phyloP scores from a whole-genome alignment of 2,329 filamentous ascomycete species.

The Ophiostoma ips region DNA sequence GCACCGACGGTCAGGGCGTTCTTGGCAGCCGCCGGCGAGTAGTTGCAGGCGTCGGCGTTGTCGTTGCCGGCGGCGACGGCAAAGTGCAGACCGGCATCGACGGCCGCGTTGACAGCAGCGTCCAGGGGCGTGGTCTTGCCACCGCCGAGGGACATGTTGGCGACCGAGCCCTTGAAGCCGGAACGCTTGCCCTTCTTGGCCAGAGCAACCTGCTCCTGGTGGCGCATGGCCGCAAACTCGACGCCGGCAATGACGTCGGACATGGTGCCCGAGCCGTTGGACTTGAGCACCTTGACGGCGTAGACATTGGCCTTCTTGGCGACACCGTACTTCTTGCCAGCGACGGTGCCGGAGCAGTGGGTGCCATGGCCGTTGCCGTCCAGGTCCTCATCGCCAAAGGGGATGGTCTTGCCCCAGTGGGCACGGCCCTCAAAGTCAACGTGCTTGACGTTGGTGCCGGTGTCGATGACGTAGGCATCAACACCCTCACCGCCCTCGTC shows the following conservation, averaged over 20 bases:
- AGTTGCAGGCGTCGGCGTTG: constrained; percentile 98
- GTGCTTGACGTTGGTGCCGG: constrained; percentile 84
- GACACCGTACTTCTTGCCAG: constrained; percentile 97
- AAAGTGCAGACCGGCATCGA: constrained; percentile 86
- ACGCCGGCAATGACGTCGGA: constrained; percentile 97
- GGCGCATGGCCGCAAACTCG: constrained; percentile 76
- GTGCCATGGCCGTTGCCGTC: constrained; percentile 98
- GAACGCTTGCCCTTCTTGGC: constrained; percentile 83
- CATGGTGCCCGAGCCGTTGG: constrained; percentile 97
- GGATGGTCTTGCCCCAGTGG: constrained; percentile 94
- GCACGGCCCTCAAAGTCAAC: constrained; percentile 96
- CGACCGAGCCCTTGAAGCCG: constrained; percentile 96
- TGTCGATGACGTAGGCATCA: constrained; percentile 97
- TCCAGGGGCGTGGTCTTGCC: constrained; percentile 92
- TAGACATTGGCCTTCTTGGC: constrained; percentile 97
- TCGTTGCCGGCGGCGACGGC: constrained; percentile 97
- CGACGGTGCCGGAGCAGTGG: constrained; percentile 96
- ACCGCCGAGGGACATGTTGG: constrained; percentile 98
- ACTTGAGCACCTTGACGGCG: constrained; percentile 95
- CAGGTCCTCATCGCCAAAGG: constrained; percentile 64
- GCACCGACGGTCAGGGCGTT: constrained; percentile 94
- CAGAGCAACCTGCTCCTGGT: constrained; percentile 58
- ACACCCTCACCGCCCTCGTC: constrained; percentile 88
- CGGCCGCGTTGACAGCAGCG: constrained; percentile 83
- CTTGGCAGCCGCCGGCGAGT: constrained; percentile 85